Base-by-base conservation (phyloP, 1,139 yeast species). In the Taphrina wiesneri region DNA sequence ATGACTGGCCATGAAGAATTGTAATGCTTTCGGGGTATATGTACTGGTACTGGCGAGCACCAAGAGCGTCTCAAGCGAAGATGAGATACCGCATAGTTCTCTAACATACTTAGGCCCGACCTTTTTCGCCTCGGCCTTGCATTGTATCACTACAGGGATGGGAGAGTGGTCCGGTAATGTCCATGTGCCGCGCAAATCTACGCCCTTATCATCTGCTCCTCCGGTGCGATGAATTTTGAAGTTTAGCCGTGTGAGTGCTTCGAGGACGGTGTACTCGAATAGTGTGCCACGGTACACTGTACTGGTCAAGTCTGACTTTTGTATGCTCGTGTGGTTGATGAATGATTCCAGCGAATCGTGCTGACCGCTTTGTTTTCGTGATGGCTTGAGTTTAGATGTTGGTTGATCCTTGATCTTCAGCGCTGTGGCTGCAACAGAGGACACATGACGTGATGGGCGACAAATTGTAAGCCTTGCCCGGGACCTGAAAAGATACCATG, bases 161-260 rank as follows among this genome's bases (percentile, higher is more conserved):
- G 25, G 36, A 15, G 13, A 7, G 9, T 6, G 9, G n/a, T 6
- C 47, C n/a, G 13, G 28, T 15, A 49, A 25, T 15, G 28, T 54
- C 69, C 70, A 65, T 13, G 60, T 63, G 2, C 72, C 72, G 17
- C 70, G 70, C 26, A 70, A 66, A 39, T 70, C 72, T 21, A 70
- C 66, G 15, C 72, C 72, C 3, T 60, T 57, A 59, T 70, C 72
- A 36, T 65, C 68, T 5, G 71, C 57, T 17, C 72, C 71, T 4
- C 72, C 72, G 21, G 60, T 54, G 25, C 70, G 70, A 39, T 56
- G 63, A 0, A 70, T 63, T 4, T 32, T 21, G 64, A 70, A 67
- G 21, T 41, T 43, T 11, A 39, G 53, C 19, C 28, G 23, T n/a
- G 21, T 26, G 1, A 70, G 67, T 9, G 72, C 66, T 11, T 68